Evolutionary conservation across 345 rosid species (phyloP), one percentile per base, ranked within the genome.

Genomic region (Gossypium herbaceum): DNA sequence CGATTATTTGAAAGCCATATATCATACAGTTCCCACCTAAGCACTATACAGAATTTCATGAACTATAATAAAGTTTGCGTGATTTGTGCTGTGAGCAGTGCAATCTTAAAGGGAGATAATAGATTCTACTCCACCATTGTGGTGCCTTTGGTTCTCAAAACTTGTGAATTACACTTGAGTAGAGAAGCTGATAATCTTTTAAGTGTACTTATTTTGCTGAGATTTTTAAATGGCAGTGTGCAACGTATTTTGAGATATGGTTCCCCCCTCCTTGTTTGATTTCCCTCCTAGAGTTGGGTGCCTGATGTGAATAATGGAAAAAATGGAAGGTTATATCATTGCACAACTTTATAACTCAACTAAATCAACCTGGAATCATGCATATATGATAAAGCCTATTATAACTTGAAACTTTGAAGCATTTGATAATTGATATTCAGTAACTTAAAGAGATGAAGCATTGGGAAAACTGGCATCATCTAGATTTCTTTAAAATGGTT

Each of bases 401-500:
- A 65, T 43, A 19, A 41, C 4, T 41, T 43, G 51, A 65, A 43
- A 65, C 51, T 0, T 50, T 43, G 50, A 64, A 41, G 13, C 67
- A 62, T 64, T 39, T n/a, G 16, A 12, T 41, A 10, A 41, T 41
- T 39, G 25, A 11, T n/a, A 41, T 64, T 41, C 8, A 15, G 12
- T 52, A n/a, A 27, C 24, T 51, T 41, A 54, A 54, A 51, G 27
- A 10, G 61, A 24, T 71, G 61, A 71, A 34, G 61, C 63, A 7
- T 39, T 20, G 29, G 1, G 62, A 54, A 56, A 20, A 50, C 43
- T 57, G 52, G 25, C 22, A 12, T 44, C 47, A 3, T 44, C 22
- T 19, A 44, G 9, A 73, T 73, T 24, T 60, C 58, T 59, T 44
- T 24, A 44, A 58, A 29, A 24, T 73, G 55, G 45, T 73, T 45